Conservation (phyloP, 2,329 filamentous ascomycete species). For the Aspergillus tubingensis region DNA sequence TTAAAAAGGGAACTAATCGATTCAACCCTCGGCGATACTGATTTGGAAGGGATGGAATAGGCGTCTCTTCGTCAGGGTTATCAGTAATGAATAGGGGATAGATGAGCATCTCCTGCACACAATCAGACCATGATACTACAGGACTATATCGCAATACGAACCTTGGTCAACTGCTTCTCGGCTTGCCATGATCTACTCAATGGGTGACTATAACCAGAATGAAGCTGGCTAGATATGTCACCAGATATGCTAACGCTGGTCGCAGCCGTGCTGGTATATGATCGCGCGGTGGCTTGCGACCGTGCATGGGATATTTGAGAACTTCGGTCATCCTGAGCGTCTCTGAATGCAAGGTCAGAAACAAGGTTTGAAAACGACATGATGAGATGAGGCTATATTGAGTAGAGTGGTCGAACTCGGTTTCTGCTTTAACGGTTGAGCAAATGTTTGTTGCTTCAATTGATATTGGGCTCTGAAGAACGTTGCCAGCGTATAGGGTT, state of each 20-base stretch:
- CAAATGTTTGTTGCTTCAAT: too few relatives aligned
- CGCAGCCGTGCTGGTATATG: constrained; percentile 50
- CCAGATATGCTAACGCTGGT: constrained; percentile 56
- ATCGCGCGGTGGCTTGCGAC: constrained; percentile 43
- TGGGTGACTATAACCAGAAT: constrained; percentile 80
- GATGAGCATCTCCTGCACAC: constrained; percentile 86
- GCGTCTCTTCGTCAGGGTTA: constrained; percentile 84
- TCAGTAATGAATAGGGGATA: constrained; percentile 97
- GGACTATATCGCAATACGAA: constrained; percentile 39
- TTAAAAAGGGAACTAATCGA: constrained; percentile 79
- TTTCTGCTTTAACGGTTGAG: too few relatives aligned
- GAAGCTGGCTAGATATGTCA: constrained; percentile 80
- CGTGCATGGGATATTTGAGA: constrained; percentile 46
- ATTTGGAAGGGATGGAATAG: constrained; percentile 87
- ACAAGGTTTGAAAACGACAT: constrained; percentile 56
- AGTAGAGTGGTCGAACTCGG: too few relatives aligned
- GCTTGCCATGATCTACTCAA: constrained; percentile 80
- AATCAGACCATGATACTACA: constrained; percentile 3
- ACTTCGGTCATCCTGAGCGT: constrained; percentile 45
- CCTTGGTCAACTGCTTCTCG: constrained; percentile 83
- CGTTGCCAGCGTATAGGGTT: too few relatives aligned
- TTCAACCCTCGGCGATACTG: constrained; percentile 88
- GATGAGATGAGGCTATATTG: not conserved
- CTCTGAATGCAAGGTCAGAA: constrained; percentile 51
- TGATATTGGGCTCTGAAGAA: too few relatives aligned